Percentiles rank a stretch among this genome's conserved stretches.
phyloP scores from a whole-genome alignment of 345 rosid species.

The Gossypium bickii region DNA sequence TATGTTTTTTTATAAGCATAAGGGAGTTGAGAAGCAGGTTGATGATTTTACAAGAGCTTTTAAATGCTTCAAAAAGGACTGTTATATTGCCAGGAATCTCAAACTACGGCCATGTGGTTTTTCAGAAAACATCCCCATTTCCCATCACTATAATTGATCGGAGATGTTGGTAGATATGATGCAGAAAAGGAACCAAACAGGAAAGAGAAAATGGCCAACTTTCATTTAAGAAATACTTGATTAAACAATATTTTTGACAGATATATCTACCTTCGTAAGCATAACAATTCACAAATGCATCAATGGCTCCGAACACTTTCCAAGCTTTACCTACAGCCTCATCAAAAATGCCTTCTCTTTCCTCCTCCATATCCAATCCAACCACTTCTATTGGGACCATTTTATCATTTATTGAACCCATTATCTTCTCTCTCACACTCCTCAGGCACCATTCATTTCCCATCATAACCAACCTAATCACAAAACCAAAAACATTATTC shows the following conservation, averaged over 20 bases:
- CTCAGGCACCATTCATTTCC: constrained; percentile 57
- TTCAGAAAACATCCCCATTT: no score
- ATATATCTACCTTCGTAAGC: constrained; percentile 57
- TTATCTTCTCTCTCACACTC: constrained; percentile 36
- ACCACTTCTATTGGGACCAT: constrained; percentile 47
- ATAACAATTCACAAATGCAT: constrained; percentile 75
- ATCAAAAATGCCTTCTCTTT: constrained; percentile 48
- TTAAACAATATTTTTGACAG: background rate
- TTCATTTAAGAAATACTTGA: background rate
- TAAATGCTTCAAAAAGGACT: no score
- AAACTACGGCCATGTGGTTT: no score
- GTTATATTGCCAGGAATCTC: no score
- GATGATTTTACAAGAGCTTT: no score
- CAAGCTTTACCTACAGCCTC: constrained; percentile 73
- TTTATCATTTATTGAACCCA: constrained; percentile 31
- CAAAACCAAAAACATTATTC: background rate
- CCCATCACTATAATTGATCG: no score
- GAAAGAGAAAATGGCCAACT: background rate
- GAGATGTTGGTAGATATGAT: no score
- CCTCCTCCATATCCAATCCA: constrained; percentile 75
- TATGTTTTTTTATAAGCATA: no score
- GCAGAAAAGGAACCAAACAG: background rate
- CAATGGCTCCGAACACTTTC: constrained; percentile 39
- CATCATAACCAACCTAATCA: constrained; percentile 71
- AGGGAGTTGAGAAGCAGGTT: no score